Evolutionary conservation across 192 early-diverging fungal species (phyloP).

Genomic region (Nowakowskiella sp.): DNA sequence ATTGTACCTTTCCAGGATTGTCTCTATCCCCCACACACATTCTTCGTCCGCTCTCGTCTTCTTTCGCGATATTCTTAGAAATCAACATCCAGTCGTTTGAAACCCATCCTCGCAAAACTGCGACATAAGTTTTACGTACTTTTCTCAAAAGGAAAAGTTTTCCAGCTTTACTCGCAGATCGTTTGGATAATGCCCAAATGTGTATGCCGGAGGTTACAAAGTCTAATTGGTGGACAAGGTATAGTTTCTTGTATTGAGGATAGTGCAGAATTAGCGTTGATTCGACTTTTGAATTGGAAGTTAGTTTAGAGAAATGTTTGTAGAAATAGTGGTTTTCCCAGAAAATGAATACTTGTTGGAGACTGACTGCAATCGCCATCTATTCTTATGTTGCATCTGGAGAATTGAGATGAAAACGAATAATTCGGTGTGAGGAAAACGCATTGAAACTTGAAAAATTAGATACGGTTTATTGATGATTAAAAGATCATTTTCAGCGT

Average conservation of each 20-base stretch:
- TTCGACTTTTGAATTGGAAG: no score
- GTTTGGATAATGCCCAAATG: constrained; percentile 17
- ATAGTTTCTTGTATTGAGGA: constrained; percentile 17
- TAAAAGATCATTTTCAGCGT: background rate
- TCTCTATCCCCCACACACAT: constrained; percentile 6
- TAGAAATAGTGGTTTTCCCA: no score
- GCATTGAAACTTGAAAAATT: no score
- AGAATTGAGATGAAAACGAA: no score
- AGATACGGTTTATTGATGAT: constrained; percentile 22
- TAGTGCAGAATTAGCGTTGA: constrained; percentile 13
- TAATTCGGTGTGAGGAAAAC: no score
- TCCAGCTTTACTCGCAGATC: constrained; percentile 16
- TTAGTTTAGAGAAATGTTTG: no score
- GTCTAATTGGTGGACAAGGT: constrained; percentile 34
- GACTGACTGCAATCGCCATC: no score
- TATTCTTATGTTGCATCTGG: no score
- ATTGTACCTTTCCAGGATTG: constrained; percentile 9
- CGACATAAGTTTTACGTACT: constrained; percentile 28
- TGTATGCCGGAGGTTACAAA: constrained; percentile 33
- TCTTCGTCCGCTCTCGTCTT: constrained; percentile 7
- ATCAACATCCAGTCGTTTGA: constrained; percentile 6
- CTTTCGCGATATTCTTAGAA: background rate
- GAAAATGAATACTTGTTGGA: no score
- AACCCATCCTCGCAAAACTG: constrained; percentile 22
- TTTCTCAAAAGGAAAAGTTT: constrained; percentile 14